Evolutionary conservation across 345 rosid species (phyloP).

Genomic region (Laguncularia racemosa): DNA sequence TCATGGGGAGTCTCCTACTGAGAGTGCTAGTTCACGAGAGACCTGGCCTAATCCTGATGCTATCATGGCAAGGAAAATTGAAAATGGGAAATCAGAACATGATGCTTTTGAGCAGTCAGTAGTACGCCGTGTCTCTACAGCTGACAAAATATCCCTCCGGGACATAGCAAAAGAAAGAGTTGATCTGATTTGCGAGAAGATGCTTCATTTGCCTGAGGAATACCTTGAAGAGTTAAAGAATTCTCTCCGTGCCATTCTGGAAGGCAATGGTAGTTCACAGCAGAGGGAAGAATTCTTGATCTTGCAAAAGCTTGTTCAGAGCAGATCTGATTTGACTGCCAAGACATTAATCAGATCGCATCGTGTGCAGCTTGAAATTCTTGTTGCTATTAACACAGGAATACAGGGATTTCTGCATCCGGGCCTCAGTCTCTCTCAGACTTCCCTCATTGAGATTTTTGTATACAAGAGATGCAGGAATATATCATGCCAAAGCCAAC

Average conservation of each 20-base stretch:
- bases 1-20: constrained; percentile 85
- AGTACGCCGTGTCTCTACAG: constrained; percentile 47
- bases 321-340: constrained; percentile 70
- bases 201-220: constrained; percentile 66
- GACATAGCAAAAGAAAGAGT: constrained; percentile 90
- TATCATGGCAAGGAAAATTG: constrained; percentile 53
- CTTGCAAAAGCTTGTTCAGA: constrained; percentile 76
- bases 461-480: constrained; percentile 90
- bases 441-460: constrained; percentile 81
- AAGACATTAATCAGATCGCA: constrained; percentile 80
- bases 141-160: constrained; percentile 68
- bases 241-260: constrained; percentile 66
- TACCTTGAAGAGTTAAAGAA: constrained; percentile 75
- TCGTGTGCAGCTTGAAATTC: constrained; percentile 76
- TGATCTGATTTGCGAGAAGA: constrained; percentile 67
- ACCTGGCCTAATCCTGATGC: constrained; percentile 85
- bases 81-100: constrained; percentile 55
- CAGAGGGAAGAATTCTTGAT: constrained; percentile 68
- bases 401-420: constrained; percentile 93
- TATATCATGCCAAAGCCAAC: constrained; percentile 75
- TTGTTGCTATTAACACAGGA: constrained; percentile 82
- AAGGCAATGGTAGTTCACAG: constrained; percentile 79
- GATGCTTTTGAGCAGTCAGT: constrained; percentile 66
- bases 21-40: constrained; percentile 93
- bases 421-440: constrained; percentile 71